These are phyloP conservation scores for Karstenula rhodostoma DNA, from an alignment of 2,329 filamentous ascomycete genomes.

Conservation along the genomic window DNA sequence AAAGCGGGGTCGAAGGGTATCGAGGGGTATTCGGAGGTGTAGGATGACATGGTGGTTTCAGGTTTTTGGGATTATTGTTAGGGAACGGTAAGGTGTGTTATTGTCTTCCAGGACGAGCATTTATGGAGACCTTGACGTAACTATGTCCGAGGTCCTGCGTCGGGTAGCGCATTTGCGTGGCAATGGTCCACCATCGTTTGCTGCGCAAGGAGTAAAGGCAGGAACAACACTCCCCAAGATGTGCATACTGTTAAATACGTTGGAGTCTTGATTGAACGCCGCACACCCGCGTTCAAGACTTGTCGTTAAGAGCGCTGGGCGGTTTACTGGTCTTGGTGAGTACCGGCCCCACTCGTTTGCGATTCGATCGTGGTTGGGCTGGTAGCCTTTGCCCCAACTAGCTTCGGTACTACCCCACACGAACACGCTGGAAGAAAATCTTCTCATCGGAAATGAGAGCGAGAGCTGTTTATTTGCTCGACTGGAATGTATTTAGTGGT, in stretches of 20 bases:
- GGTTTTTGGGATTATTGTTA: not conserved
- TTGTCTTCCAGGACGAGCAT: not conserved
- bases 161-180: not conserved
- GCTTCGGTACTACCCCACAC: not conserved
- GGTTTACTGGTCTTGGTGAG: too few species aligned
- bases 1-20: constrained; percentile 51
- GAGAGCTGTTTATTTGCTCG: not conserved
- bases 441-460: not conserved
- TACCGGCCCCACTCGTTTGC: not conserved
- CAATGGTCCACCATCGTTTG: not conserved
- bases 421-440: not conserved
- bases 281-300: not conserved
- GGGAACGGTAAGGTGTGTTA: not conserved
- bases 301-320: not conserved
- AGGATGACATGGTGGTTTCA: constrained; percentile 34
- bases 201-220: not conserved
- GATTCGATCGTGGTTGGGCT: not conserved
- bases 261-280: too few species aligned
- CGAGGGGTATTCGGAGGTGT: constrained; percentile 46
- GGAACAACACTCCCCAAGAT: not conserved
- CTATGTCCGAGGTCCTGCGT: not conserved
- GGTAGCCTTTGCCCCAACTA: not conserved
- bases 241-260: too few species aligned
- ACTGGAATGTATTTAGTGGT: not conserved
- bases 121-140: not conserved